A percentile compares a stretch with the other conserved stretches of the same genome.
phyloP scores from a whole-genome alignment of 2,329 filamentous ascomycete genomes.

The Myriosclerotinia curreyana region DNA sequence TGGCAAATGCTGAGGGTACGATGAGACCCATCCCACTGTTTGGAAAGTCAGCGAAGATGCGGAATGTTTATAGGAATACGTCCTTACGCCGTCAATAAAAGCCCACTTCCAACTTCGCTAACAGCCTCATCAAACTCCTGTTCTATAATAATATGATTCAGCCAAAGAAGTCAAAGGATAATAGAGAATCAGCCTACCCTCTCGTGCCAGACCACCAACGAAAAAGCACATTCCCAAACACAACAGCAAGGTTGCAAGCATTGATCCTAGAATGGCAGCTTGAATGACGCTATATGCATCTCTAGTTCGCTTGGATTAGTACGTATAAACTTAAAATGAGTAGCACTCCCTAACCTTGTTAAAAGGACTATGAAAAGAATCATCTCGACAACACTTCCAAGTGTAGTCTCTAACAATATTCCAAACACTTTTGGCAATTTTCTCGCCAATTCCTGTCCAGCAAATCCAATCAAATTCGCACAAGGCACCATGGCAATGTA shows the following conservation, averaged over 20 bases:
- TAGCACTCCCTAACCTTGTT: conserved; percentile 33
- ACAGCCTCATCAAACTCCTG: conserved; percentile 72
- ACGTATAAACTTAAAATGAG: background rate
- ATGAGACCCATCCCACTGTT: conserved; percentile 49
- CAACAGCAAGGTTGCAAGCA: conserved; percentile 76
- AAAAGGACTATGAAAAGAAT: conserved; percentile 79
- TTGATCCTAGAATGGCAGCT: conserved; percentile 78
- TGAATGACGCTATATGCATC: conserved; percentile 68
- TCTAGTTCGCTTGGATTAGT: background rate
- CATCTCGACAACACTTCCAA: conserved; percentile 77
- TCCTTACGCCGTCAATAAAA: conserved; percentile 74
- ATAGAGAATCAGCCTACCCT: conserved; percentile 37
- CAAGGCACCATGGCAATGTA: conserved; percentile 77
- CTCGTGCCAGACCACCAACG: conserved; percentile 64
- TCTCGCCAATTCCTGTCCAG: conserved; percentile 66
- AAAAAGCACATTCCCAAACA: conserved; percentile 81
- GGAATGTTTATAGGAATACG: conserved; percentile 7
- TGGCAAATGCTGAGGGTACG: conserved; percentile 47
- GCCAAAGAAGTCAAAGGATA: background rate
- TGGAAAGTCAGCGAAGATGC: conserved; percentile 20
- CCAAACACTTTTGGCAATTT: conserved; percentile 74
- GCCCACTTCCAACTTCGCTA: conserved; percentile 73
- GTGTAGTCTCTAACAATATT: conserved; percentile 58
- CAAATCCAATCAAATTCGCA: conserved; percentile 73
- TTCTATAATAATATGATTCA: conserved; percentile 40